phyloP scores from a whole-genome alignment of 2,329 filamentous ascomycete genomes.

The Alternaria sp. region DNA sequence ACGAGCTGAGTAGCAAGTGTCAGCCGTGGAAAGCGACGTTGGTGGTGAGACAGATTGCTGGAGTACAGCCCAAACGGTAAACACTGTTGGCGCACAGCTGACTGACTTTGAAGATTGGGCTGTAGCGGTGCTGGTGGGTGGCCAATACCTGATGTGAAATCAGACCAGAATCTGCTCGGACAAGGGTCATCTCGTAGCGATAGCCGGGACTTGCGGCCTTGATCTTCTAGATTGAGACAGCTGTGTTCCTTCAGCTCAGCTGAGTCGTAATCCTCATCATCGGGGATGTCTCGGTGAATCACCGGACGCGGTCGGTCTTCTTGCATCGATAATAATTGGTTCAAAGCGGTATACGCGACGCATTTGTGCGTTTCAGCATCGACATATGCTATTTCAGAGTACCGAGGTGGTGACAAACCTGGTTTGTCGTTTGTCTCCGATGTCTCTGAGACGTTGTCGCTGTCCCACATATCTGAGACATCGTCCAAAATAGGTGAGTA shows the following conservation, averaged over 20 bases:
- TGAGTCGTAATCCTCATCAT: background rate
- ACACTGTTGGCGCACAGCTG: background rate
- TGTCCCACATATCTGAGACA: background rate
- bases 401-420: background rate
- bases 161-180: background rate
- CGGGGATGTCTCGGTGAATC: background rate
- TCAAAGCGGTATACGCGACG: constrained; percentile 7
- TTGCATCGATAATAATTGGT: constrained; percentile 1
- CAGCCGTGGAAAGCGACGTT: background rate
- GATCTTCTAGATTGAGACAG: background rate
- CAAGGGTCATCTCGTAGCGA: background rate
- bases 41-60: background rate
- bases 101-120: background rate
- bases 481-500: background rate
- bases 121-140: background rate
- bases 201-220: background rate
- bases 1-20: background rate
- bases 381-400: background rate
- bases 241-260: background rate
- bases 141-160: background rate
- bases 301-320: background rate
- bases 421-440: background rate
- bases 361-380: constrained; percentile 9
- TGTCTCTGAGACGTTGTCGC: constrained; percentile 1
- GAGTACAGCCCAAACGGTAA: background rate